Conservation (phyloP, 2,329 filamentous ascomycete genomes). For the Chaetomium olivaceum region DNA sequence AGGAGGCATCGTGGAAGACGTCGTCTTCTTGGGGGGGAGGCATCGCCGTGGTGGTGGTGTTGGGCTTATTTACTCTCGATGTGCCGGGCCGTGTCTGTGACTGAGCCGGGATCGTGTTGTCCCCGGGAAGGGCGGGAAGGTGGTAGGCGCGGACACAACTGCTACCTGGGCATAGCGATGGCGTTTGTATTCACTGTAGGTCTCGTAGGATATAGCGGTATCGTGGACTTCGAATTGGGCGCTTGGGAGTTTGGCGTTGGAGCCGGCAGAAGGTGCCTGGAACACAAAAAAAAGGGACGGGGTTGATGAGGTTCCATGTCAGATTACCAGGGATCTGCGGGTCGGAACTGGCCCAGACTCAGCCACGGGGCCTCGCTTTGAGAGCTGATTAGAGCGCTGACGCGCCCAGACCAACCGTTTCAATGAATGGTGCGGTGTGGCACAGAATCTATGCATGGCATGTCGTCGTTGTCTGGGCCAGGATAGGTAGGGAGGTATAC, state of each 20-base stretch:
- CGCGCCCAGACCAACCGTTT: not conserved
- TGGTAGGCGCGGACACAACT: not conserved
- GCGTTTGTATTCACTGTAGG: not conserved
- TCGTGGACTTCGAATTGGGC: not conserved
- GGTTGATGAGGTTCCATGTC: constrained; percentile 8
- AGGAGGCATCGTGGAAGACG: not conserved
- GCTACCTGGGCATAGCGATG: constrained; percentile 17
- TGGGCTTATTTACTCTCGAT: not conserved
- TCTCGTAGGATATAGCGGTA: not conserved
- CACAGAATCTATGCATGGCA: not conserved
- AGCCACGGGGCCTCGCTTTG: constrained; percentile 13
- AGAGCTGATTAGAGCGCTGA: constrained; percentile 1
- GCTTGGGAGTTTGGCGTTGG: not conserved
- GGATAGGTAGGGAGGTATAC: not conserved
- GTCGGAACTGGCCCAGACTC: constrained; percentile 12
- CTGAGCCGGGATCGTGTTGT: not conserved
- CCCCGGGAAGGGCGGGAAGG: not conserved
- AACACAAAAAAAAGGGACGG: not conserved
- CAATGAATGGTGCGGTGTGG: not conserved
- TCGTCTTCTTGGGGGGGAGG: constrained; percentile 3
- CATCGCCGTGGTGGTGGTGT: not conserved
- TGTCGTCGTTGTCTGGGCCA: not conserved
- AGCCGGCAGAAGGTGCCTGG: not conserved
- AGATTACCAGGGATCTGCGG: not conserved
- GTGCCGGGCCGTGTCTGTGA: not conserved